Percentiles rank a stretch among this genome's conserved stretches.
Evolutionary conservation across 2,329 filamentous ascomycete genomes (phyloP).

Genomic region (Aspergillus sp.): DNA sequence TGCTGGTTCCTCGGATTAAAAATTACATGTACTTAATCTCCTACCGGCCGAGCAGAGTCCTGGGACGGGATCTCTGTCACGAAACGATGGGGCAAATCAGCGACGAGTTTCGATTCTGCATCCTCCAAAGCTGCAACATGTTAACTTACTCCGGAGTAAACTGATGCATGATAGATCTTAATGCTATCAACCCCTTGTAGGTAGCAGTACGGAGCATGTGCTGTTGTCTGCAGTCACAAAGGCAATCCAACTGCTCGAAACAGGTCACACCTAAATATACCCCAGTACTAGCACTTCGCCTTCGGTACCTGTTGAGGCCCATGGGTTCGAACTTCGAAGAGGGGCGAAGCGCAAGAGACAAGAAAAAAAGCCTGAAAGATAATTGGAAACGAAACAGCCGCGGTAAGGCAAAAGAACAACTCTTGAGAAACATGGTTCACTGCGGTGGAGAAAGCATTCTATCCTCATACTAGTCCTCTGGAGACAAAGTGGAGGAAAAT

Average conservation of each 20-base stretch:
- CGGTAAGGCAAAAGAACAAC: constrained; percentile 8
- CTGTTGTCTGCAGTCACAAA: background rate
- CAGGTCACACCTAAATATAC: too few relatives aligned
- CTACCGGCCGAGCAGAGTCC: constrained; percentile 1
- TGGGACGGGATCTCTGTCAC: constrained; percentile 11
- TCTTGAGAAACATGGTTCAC: constrained; percentile 20
- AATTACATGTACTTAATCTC: background rate
- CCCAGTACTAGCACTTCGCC: too few relatives aligned
- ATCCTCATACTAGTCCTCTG: background rate
- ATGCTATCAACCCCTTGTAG: background rate
- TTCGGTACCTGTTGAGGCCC: background rate
- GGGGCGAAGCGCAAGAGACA: background rate
- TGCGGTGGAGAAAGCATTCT: constrained; percentile 17
- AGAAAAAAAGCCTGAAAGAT: background rate
- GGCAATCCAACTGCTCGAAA: background rate
- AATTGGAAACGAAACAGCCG: background rate
- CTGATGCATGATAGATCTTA: constrained; percentile 13
- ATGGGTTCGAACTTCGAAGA: background rate
- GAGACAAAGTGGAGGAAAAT: constrained; percentile 15
- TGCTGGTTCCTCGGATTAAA: background rate
- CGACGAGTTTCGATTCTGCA: constrained; percentile 6
- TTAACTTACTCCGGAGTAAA: background rate
- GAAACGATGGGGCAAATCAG: constrained; percentile 9
- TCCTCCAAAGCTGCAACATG: constrained; percentile 6
- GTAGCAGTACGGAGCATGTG: background rate